Conservation (phyloP, 306 rosid species). For the Medicago lupulina region DNA sequence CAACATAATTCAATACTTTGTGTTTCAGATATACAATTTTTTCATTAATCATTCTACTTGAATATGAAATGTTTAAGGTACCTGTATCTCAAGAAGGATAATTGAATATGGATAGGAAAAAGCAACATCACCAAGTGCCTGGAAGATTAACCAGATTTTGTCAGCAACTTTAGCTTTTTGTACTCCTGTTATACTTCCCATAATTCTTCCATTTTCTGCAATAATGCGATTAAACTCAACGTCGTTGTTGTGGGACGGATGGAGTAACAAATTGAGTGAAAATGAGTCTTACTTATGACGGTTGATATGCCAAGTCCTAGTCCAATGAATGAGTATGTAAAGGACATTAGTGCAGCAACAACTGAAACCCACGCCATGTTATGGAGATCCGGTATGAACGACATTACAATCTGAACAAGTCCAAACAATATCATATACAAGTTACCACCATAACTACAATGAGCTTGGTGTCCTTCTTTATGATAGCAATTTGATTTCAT, state of each 20-base stretch:
- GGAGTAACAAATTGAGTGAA: constrained; percentile 22
- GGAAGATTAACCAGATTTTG: constrained; percentile 69
- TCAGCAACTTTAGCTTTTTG: constrained; percentile 48
- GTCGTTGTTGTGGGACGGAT: not conserved
- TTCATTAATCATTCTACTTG: no score
- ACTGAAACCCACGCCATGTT: constrained; percentile 83
- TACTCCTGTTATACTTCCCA: constrained; percentile 72
- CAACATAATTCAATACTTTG: no score
- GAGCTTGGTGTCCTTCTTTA: constrained; percentile 72
- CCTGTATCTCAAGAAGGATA: constrained; percentile 77
- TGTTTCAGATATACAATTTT: no score
- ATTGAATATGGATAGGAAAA: constrained; percentile 83
- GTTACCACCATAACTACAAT: constrained; percentile 58
- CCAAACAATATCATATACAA: constrained; percentile 75
- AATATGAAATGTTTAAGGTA: no score
- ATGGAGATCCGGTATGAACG: constrained; percentile 91
- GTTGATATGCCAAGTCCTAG: constrained; percentile 73
- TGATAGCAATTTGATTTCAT: constrained; percentile 74
- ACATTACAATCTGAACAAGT: constrained; percentile 66
- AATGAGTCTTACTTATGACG: constrained; percentile 50
- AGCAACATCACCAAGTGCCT: constrained; percentile 86
- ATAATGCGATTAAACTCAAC: not conserved
- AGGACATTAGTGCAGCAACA: constrained; percentile 82
- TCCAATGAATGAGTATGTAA: constrained; percentile 78
- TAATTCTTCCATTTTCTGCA: constrained; percentile 76